phyloP scores from a whole-genome alignment of 2,329 filamentous ascomycete genomes.

The Lachnellula willkommii region DNA sequence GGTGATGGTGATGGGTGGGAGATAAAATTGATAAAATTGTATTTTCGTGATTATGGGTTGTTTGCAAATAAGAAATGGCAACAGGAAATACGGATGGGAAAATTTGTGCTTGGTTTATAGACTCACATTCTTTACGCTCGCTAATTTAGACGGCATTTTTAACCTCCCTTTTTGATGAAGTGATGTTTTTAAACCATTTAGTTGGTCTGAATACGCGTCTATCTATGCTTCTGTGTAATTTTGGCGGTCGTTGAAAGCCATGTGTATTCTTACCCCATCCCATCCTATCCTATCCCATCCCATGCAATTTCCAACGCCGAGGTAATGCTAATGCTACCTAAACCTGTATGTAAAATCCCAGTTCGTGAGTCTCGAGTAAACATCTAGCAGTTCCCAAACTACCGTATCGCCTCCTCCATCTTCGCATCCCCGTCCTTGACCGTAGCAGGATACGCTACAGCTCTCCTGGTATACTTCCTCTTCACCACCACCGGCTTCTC shows the following conservation, averaged over 20 bases:
- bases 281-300: neutral
- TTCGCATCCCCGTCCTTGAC: neutral
- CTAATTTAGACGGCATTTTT: neutral
- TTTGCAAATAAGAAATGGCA: neutral
- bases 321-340: neutral
- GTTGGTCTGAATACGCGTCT: neutral
- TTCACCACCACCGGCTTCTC: slow-evolving; percentile 4
- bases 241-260: neutral
- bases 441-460: neutral
- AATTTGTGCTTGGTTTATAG: neutral
- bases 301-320: neutral
- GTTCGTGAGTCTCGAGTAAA: neutral
- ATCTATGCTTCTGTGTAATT: neutral
- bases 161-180: neutral
- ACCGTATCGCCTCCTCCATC: neutral
- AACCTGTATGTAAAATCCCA: neutral
- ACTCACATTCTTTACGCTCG: neutral
- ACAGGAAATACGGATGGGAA: neutral
- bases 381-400: slow-evolving; percentile 35
- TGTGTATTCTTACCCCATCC: neutral
- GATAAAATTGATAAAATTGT: neutral
- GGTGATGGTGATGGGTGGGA: neutral
- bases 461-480: neutral
- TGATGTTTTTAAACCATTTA: neutral
- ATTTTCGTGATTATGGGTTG: neutral